Conservation (phyloP, 768 basidiomycete genomes). For the Hericium alpestre region DNA sequence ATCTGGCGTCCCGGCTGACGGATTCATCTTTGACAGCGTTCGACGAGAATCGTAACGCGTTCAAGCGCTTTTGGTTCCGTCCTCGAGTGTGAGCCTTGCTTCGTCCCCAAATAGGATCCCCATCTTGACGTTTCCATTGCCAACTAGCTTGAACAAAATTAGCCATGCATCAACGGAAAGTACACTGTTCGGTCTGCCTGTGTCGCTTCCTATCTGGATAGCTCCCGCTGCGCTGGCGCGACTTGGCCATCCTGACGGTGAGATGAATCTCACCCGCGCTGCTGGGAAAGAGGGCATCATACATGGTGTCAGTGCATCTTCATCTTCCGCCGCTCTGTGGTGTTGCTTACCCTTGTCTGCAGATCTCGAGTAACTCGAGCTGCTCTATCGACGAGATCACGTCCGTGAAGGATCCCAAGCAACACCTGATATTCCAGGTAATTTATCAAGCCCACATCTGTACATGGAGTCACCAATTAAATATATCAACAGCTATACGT, state of each 20-base stretch:
- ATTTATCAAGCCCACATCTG: not conserved
- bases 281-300: constrained; percentile 33
- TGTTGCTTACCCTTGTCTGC: no score
- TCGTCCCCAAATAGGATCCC: not conserved
- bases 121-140: not conserved
- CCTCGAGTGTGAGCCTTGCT: constrained; percentile 43
- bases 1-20: not conserved
- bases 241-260: constrained; percentile 40
- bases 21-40: constrained; percentile 9
- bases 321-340: not conserved
- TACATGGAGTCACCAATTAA: not conserved
- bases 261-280: constrained; percentile 33
- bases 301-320: constrained; percentile 30
- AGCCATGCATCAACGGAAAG: constrained; percentile 16
- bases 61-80: constrained; percentile 69
- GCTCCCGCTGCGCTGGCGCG: constrained; percentile 30
- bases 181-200: constrained; percentile 15
- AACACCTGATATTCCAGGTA: constrained; percentile 23
- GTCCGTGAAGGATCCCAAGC: constrained; percentile 17
- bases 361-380: constrained; percentile 25
- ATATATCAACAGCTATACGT: constrained; percentile 30
- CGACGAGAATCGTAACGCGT: constrained; percentile 13
- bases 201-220: constrained; percentile 29
- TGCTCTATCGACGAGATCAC: constrained; percentile 23
- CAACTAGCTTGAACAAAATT: constrained; percentile 18